These are phyloP conservation scores for Clitoria ternatea DNA, from an alignment of 306 rosid species.

Conservation along the genomic window DNA sequence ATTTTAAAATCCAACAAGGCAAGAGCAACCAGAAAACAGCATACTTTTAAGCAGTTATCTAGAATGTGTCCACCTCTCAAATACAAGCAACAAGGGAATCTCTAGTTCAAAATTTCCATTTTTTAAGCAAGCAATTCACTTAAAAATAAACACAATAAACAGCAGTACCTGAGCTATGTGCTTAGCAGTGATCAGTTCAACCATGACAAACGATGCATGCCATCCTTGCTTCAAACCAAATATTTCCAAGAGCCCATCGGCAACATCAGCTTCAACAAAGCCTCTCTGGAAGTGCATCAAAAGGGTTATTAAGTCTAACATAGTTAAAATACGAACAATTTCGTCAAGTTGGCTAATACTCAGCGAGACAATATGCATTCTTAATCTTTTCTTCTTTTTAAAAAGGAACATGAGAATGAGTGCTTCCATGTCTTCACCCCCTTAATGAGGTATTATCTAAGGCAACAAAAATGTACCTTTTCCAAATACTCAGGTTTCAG, in stretches of 20 bases:
- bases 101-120: not conserved
- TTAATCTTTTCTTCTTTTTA: not conserved
- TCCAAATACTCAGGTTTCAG: slow-evolving; percentile 83
- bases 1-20: slow-evolving; percentile 15
- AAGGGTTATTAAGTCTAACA: slow-evolving; percentile 15
- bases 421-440: slow-evolving; percentile 20
- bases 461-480: slow-evolving; percentile 49
- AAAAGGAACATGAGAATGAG: not conserved
- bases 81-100: not conserved
- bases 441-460: not conserved
- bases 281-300: slow-evolving; percentile 57
- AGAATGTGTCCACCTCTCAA: not conserved
- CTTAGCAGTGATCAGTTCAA: slow-evolving; percentile 84
- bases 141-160: not conserved
- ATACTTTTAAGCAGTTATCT: not conserved
- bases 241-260: slow-evolving; percentile 92
- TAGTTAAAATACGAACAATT: not conserved
- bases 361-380: not conserved
- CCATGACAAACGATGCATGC: slow-evolving; percentile 99
- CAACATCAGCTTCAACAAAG: slow-evolving; percentile 88
- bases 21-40: not conserved
- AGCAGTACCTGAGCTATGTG: slow-evolving; percentile 89
- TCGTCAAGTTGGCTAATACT: not conserved
- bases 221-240: slow-evolving; percentile 98
- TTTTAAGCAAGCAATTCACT: not conserved